phyloP scores from a whole-genome alignment of 2,329 filamentous ascomycete species.

The Fusarium metavorans region DNA sequence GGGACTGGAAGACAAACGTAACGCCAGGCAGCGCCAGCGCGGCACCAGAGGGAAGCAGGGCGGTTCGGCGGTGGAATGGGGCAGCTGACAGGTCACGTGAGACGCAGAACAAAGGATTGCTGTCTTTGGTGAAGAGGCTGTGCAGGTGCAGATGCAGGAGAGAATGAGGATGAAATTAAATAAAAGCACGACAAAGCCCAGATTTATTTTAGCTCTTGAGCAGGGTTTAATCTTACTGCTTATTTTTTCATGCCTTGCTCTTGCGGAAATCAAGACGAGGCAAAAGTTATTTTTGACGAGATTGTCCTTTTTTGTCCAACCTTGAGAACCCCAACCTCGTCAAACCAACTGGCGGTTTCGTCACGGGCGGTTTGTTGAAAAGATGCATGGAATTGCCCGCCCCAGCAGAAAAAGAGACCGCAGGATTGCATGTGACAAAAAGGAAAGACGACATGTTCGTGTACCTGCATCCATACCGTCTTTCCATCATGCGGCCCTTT shows the following conservation, averaged over 20 bases:
- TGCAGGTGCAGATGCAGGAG: conserved; percentile 9
- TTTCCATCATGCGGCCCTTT: conserved; percentile 21
- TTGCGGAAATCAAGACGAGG: neutral
- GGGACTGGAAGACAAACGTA: conserved; percentile 46
- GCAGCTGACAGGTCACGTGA: conserved; percentile 48
- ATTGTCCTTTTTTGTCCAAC: neutral
- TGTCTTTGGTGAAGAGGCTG: conserved; percentile 1
- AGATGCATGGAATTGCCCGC: neutral
- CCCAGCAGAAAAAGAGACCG: neutral
- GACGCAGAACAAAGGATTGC: conserved; percentile 21
- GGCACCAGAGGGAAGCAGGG: conserved; percentile 26
- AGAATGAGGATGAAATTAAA: conserved; percentile 1
- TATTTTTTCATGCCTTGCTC: neutral
- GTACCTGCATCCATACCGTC: neutral
- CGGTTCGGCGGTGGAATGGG: conserved; percentile 36
- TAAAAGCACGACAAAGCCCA: neutral
- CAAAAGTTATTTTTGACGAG: neutral
- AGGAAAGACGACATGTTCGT: neutral
- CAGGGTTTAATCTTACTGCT: conserved; percentile 1
- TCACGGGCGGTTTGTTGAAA: neutral
- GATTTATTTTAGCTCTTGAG: neutral
- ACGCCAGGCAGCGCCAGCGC: conserved; percentile 46
- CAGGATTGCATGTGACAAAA: conserved; percentile 5
- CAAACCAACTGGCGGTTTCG: neutral
- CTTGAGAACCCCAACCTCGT: neutral